Evolutionary conservation across 106 monocot species (phyloP).

Genomic region (Apostasia shenzhenica): DNA sequence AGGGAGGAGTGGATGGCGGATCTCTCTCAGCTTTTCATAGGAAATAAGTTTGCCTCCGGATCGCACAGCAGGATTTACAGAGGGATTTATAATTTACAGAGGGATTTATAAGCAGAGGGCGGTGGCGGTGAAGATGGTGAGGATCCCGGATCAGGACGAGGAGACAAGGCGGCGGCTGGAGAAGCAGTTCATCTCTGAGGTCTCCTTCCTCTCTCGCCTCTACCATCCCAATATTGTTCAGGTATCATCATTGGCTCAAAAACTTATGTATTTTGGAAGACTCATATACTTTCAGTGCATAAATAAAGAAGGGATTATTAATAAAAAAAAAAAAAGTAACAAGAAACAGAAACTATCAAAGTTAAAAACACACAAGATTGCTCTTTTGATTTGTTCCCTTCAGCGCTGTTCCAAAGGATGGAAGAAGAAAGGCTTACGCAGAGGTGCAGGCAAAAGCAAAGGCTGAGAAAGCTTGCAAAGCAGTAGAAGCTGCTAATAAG

Average conservation of each 20-base stretch:
- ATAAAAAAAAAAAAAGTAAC: too few relatives aligned
- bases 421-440: conserved; percentile 67
- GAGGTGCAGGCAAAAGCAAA: conserved; percentile 58
- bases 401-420: conserved; percentile 85
- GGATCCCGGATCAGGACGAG: conserved; percentile 63
- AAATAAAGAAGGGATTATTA: too few relatives aligned
- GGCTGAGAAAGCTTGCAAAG: conserved; percentile 51
- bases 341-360: too few relatives aligned
- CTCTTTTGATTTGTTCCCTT: background rate
- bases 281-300: too few relatives aligned
- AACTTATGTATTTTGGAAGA: too few relatives aligned
- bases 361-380: too few relatives aligned
- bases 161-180: conserved; percentile 37
- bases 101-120: conserved; percentile 93
- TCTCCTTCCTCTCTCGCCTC: conserved; percentile 66
- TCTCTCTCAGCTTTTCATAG: conserved; percentile 84
- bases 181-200: conserved; percentile 81
- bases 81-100: too few relatives aligned
- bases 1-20: conserved; percentile 94
- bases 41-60: conserved; percentile 90
- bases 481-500: conserved; percentile 37
- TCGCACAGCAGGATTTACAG: conserved; percentile 85
- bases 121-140: conserved; percentile 89
- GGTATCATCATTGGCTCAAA: conserved; percentile 23
- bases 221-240: conserved; percentile 93